These are phyloP conservation scores for Kentomonas sorsogonicus DNA, from an alignment of 208 protist species.

Conservation along the genomic window DNA sequence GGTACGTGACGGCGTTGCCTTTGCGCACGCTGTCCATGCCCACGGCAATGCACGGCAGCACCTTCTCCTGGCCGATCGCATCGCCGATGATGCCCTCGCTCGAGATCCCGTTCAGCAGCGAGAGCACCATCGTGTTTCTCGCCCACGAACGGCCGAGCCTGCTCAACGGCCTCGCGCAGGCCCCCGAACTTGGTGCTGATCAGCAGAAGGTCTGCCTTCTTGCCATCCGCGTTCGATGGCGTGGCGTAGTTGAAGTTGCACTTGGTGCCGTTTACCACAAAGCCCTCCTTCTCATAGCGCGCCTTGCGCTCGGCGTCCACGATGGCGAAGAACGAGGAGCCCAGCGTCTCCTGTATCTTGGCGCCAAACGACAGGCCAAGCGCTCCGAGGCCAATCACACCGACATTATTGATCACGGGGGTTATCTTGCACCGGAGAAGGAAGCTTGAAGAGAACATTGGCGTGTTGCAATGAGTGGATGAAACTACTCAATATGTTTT, in stretches of 20 bases:
- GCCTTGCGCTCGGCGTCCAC: slow-evolving; percentile 7
- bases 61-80: slow-evolving; percentile 18
- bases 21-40: slow-evolving; percentile 17
- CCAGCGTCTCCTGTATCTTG: slow-evolving; percentile 13
- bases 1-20: slow-evolving; percentile 11
- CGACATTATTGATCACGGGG: slow-evolving; percentile 6
- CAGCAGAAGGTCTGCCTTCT: slow-evolving; percentile 11
- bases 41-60: slow-evolving; percentile 13
- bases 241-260: slow-evolving; percentile 15
- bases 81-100: slow-evolving; percentile 15
- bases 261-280: slow-evolving; percentile 9
- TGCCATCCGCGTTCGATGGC: not conserved
- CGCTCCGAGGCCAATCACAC: slow-evolving; percentile 16
- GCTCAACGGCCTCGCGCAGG: slow-evolving; percentile 13
- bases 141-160: slow-evolving; percentile 17
- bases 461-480: not conserved
- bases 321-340: slow-evolving; percentile 12
- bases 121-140: slow-evolving; percentile 13
- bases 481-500: not conserved
- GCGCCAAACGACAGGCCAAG: slow-evolving; percentile 17
- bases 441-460: not conserved
- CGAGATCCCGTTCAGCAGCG: slow-evolving; percentile 19
- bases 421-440: not conserved
- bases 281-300: slow-evolving; percentile 10
- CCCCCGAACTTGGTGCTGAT: slow-evolving; percentile 20